Base-by-base conservation (phyloP, 306 rosid species). In the Quercus mongolica region DNA sequence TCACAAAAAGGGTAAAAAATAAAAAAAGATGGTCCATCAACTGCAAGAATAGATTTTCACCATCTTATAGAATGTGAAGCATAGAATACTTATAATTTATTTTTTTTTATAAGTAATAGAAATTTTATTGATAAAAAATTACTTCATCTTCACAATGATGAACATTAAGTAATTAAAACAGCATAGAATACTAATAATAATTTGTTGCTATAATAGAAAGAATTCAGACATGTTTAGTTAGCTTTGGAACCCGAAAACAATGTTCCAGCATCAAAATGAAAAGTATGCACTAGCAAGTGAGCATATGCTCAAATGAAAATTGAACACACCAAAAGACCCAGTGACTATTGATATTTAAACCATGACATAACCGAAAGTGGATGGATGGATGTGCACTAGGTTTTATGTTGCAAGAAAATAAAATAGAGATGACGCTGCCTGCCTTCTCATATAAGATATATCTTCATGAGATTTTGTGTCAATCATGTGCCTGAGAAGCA, bases 141-240 rank as follows among this genome's bases (percentile, higher is more conserved):
- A 38, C 44, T 38, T 38, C 44, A 38, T 38, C 44, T 38, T 38
- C 44, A 38, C 44, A 38, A 38, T 38, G 44, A 38, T 38, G 44
- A 2, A 38, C 10, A 38, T 38, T 2, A 7, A 38, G 44, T 38
- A 38, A 38, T 38, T 38, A 38, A 38, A 38, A 7, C 10, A 38
- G 3, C 3, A 38, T 38, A 38, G 44, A 25, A 67, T 73, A 38
- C 44, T 38, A 38, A 38, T 35, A 38, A 38, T 38, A 54, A 56
- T 67, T 73, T 70, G 31, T 41, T 63, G 65, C 70, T 78, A 56
- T 12, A 71, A 71, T 69, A 64, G 82, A 69, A 69, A 76, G 72
- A 14, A 67, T 56, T 72, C 44, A 85, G 75, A 69, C 63, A 84
- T 76, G 77, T 62, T 75, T 76, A 71, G 64, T 20, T 41, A 75